Evolutionary conservation across 345 rosid genomes (phyloP), one percentile per base, ranked within the genome.

Genomic region (Citropsis articulata): DNA sequence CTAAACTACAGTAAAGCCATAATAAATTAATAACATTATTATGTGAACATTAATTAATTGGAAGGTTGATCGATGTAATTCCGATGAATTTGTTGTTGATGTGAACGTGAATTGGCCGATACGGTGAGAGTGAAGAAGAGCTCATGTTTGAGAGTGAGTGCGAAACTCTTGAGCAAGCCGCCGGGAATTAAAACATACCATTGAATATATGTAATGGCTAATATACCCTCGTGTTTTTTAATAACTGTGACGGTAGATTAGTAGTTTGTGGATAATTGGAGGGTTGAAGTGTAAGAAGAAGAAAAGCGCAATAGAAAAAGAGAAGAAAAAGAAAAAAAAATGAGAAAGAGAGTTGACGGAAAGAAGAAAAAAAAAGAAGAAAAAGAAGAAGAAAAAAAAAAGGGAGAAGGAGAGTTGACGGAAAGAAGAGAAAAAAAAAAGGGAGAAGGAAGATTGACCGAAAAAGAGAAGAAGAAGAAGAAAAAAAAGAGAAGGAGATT

Each of bases 101-200:
- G 36, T 7, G 63, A 38, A 3, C 28, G 45, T 61, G 59, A 62
- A 71, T 64, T 61, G 84, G 69, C 40, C 48, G 76, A 42, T 63
- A 31, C 9, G 45, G 30, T 2, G 76, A 24, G 9, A 77, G 64
- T 4, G 78, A 36, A n/a, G n/a, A n/a, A 33, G 79, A 77, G 81
- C 68, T 83, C 86, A 83, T 78, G 55, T 24, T n/a, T 48, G 64
- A 22, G 50, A 0, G 12, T 19, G 53, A 1, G 4, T 9, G 9
- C 5, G 48, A 69, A 4, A 22, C 9, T 5, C 22, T 1, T 0
- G 42, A 7, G 16, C 10, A 24, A 19, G 10, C 42, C 25, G 9
- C 53, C 27, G 9, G 13, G 25, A 42, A 40, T 40, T 42, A 57
- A 60, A 69, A 59, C 59, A 3, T n/a, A 60, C 7, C 19, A 57